phyloP scores from a whole-genome alignment of 2,329 filamentous ascomycete species.

The Pseudogymnoascus sp. region DNA sequence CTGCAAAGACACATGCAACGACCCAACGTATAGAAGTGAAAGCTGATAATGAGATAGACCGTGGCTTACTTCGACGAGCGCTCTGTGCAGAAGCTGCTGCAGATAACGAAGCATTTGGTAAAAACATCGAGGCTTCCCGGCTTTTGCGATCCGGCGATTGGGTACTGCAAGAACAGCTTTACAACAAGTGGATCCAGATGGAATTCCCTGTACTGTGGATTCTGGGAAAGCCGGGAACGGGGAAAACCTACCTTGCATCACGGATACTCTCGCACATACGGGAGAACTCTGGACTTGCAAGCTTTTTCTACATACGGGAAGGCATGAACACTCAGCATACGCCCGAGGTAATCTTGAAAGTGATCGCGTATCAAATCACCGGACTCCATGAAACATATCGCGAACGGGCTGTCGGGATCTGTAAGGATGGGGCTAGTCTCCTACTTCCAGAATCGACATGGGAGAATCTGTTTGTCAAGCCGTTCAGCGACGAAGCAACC shows the following conservation, averaged over 20 bases:
- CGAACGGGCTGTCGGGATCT: not conserved
- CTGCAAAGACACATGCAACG: not conserved
- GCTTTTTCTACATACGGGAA: not conserved
- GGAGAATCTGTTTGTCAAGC: not conserved
- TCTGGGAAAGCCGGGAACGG: not conserved
- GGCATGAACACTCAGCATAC: not conserved
- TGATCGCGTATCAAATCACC: not conserved
- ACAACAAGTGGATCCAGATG: not conserved
- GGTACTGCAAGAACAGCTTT: not conserved
- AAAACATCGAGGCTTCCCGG: not conserved
- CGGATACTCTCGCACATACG: not conserved
- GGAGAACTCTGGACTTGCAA: not conserved
- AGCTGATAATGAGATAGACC: not conserved
- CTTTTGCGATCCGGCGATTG: not conserved
- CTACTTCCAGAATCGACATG: not conserved
- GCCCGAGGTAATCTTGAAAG: not conserved
- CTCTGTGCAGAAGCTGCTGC: not conserved
- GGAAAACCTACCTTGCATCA: not conserved
- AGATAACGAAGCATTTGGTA: not conserved
- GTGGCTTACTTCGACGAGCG: not conserved
- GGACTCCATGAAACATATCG: not conserved
- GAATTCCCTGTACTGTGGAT: not conserved
- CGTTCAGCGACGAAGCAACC: not conserved
- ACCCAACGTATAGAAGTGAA: not conserved
- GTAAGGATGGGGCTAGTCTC: not conserved